Evolutionary conservation across 1,284 basidiomycete species (phyloP).

Genomic region (Omphalotus olearius): DNA sequence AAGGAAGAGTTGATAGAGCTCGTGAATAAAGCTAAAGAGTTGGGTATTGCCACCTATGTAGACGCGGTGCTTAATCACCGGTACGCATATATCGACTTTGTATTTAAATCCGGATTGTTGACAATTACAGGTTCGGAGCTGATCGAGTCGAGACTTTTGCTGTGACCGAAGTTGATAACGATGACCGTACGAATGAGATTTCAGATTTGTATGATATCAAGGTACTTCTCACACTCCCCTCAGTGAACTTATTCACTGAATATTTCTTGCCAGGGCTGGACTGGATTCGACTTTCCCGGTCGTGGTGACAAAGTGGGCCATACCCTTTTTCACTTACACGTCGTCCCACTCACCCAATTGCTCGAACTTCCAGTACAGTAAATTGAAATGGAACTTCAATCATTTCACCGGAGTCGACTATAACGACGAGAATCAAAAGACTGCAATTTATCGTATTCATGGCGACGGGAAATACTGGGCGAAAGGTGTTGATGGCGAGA

Average conservation of each 20-base stretch:
- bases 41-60: slow-evolving; percentile 28
- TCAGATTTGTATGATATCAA: slow-evolving; percentile 15
- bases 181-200: slow-evolving; percentile 27
- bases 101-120: background rate
- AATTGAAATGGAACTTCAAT: slow-evolving; percentile 44
- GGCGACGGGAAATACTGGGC: slow-evolving; percentile 53
- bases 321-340: background rate
- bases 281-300: slow-evolving; percentile 48
- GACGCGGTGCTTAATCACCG: slow-evolving; percentile 28
- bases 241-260: background rate
- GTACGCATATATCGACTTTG: background rate
- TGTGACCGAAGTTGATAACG: slow-evolving; percentile 41
- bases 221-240: background rate
- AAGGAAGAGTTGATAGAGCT: slow-evolving; percentile 45
- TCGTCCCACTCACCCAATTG: background rate
- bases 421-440: slow-evolving; percentile 42
- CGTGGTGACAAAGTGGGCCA: slow-evolving; percentile 28
- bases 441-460: slow-evolving; percentile 42
- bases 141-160: slow-evolving; percentile 47
- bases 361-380: slow-evolving; percentile 26
- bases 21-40: slow-evolving; percentile 34
- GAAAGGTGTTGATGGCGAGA: slow-evolving; percentile 31
- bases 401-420: slow-evolving; percentile 44
- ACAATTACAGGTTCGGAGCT: slow-evolving; percentile 33
- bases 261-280: slow-evolving; percentile 21